Conservation (phyloP, 768 basidiomycete genomes). For the Boletus patriciae region DNA sequence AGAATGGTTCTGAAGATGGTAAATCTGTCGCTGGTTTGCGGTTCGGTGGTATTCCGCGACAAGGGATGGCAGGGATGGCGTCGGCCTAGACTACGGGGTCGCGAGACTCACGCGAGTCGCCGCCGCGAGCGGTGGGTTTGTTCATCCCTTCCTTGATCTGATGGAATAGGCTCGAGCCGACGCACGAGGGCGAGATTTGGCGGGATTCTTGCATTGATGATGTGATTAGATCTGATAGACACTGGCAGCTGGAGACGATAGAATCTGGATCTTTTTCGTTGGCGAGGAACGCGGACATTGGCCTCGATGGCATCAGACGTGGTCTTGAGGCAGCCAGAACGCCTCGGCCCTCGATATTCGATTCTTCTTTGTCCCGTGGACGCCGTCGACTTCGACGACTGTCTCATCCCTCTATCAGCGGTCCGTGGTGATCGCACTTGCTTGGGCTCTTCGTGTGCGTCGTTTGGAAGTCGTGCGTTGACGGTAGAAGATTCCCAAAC, state of each 20-base stretch:
- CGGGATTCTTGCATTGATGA: not conserved
- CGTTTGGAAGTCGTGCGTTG: not conserved
- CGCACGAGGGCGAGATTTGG: not conserved
- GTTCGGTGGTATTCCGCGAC: not conserved
- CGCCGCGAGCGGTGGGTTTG: not conserved
- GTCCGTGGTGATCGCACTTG: slow-evolving; percentile 17
- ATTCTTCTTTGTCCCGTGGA: slow-evolving; percentile 1
- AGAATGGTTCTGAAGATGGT: not conserved
- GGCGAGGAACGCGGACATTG: slow-evolving; percentile 20
- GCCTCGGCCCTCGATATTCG: not conserved
- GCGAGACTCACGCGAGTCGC: slow-evolving; percentile 1
- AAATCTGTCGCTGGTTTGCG: not conserved
- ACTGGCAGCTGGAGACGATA: not conserved
- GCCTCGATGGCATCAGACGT: not conserved
- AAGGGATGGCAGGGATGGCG: not conserved
- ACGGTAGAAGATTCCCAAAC: not conserved
- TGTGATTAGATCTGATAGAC: slow-evolving; percentile 4
- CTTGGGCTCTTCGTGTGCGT: not conserved
- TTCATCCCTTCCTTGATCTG: not conserved
- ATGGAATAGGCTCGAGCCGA: not conserved
- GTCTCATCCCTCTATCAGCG: not conserved
- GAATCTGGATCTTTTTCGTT: not conserved
- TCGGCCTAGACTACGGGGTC: not conserved
- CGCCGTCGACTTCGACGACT: slow-evolving; percentile 16
- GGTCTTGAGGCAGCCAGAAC: not conserved